Percentiles rank a stretch among this genome's conserved stretches.
Evolutionary conservation across 148 eudicot genomes (phyloP).

Genomic region (Rhododendron simsii): DNA sequence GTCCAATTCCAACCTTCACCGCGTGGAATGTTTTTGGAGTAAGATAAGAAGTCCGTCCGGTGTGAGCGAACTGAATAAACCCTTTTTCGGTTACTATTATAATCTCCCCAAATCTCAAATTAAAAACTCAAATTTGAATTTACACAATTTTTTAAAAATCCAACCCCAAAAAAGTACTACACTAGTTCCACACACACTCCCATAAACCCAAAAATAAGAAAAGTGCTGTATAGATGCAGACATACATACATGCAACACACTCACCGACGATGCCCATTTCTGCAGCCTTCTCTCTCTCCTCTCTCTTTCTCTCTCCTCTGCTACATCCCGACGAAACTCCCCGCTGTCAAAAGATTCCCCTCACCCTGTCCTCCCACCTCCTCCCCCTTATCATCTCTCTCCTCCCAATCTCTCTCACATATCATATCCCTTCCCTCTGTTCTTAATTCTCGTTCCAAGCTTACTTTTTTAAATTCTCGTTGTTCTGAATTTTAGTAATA

Average conservation of each 20-base stretch:
- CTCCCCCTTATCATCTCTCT: not conserved
- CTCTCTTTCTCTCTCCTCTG: constrained; percentile 20
- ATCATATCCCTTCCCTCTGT: not conserved
- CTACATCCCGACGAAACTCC: constrained; percentile 37
- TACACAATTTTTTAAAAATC: not conserved
- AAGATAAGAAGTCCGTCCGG: not conserved
- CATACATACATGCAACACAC: constrained; percentile 9
- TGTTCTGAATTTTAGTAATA: not conserved
- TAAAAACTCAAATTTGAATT: not conserved
- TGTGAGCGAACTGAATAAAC: not conserved
- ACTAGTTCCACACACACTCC: not conserved
- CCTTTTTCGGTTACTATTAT: not conserved
- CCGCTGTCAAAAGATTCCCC: constrained; percentile 39
- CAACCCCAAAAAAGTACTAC: not conserved
- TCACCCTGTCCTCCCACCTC: not conserved
- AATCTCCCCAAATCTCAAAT: not conserved
- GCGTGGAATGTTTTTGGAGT: not conserved
- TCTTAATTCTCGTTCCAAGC: not conserved
- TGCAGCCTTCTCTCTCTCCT: constrained; percentile 11
- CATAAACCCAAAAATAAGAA: not conserved
- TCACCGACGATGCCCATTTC: constrained; percentile 14
- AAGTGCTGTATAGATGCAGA: not conserved
- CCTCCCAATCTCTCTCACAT: not conserved
- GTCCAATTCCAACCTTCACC: not conserved
- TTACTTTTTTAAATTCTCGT: too few species aligned